These are phyloP conservation scores for Cinchona pubescens DNA, from an alignment of 257 asterid species.

Conservation along the genomic window DNA sequence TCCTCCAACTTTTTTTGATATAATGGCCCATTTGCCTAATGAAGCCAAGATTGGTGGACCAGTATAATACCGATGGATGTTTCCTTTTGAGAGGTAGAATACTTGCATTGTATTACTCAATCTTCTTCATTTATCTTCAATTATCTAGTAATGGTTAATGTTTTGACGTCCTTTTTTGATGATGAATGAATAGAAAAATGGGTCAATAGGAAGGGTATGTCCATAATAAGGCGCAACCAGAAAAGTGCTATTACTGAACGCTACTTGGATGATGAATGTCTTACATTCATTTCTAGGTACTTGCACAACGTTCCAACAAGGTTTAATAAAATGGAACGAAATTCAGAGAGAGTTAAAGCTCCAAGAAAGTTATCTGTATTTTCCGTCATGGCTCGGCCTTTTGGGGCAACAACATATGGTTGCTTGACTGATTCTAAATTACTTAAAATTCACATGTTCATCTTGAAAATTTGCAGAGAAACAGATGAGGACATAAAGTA, in stretches of 20 bases:
- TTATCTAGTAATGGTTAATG: too few species aligned
- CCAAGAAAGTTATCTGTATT: not conserved
- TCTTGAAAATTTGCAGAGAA: not conserved
- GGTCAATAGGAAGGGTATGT: not conserved
- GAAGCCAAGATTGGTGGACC: not conserved
- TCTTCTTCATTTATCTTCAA: too few species aligned
- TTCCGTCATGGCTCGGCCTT: not conserved
- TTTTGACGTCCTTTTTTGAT: too few species aligned
- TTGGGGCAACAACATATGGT: not conserved
- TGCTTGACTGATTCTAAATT: not conserved
- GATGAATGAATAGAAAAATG: too few species aligned
- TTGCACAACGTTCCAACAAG: not conserved
- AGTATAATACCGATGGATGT: not conserved
- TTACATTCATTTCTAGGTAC: not conserved
- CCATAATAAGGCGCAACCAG: not conserved
- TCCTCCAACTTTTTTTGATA: not conserved
- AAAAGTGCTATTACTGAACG: not conserved
- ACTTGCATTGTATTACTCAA: too few species aligned
- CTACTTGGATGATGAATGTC: not conserved
- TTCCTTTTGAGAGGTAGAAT: not conserved
- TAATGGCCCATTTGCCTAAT: not conserved
- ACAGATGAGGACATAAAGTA: not conserved
- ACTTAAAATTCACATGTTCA: not conserved
- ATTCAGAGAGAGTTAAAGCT: not conserved
- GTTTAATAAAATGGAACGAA: not conserved